Conservation (phyloP, 148 eudicot genomes). For the Simmondsia chinensis region DNA sequence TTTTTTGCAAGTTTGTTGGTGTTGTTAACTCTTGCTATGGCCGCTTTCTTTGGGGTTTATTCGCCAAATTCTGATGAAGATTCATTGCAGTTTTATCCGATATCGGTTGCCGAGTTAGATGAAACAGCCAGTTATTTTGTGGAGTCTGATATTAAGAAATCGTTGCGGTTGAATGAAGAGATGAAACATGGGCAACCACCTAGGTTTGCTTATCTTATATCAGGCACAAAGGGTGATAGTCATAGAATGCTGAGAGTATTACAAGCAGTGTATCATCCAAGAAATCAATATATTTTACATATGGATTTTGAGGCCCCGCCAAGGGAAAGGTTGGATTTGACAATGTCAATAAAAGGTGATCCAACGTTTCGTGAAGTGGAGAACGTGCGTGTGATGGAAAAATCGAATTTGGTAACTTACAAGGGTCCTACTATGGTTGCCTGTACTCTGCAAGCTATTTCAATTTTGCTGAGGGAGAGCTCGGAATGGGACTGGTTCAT, state of each 20-base stretch:
- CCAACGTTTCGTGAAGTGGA: conserved; percentile 64
- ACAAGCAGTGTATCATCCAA: conserved; percentile 95
- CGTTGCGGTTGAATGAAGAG: conserved; percentile 12
- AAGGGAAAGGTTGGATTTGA: conserved; percentile 69
- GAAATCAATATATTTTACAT: conserved; percentile 88
- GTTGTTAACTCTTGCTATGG: conserved; percentile 41
- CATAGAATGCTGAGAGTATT: conserved; percentile 84
- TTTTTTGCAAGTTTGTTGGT: conserved; percentile 65
- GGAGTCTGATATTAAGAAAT: conserved; percentile 54
- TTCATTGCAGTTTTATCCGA: conserved; percentile 24
- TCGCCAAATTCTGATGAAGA: conserved; percentile 37
- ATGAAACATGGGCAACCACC: conserved; percentile 43
- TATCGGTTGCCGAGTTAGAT: conserved; percentile 18
- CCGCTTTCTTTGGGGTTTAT: conserved; percentile 46
- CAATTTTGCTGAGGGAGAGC: conserved; percentile 71
- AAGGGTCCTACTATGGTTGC: conserved; percentile 99
- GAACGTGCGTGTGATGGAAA: conserved; percentile 86
- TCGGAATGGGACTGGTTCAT: conserved; percentile 94
- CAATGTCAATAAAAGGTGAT: conserved; percentile 66
- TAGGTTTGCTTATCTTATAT: conserved; percentile 85
- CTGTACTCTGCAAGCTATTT: conserved; percentile 87
- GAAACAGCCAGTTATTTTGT: conserved; percentile 47
- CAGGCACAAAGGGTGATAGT: conserved; percentile 92
- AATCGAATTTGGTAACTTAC: conserved; percentile 92
- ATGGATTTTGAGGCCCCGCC: conserved; percentile 99